A percentile compares a stretch with the other conserved stretches of the same genome.
Evolutionary conservation across 2,329 filamentous ascomycete species (phyloP).

Genomic region (Aspergillus tubingensis): DNA sequence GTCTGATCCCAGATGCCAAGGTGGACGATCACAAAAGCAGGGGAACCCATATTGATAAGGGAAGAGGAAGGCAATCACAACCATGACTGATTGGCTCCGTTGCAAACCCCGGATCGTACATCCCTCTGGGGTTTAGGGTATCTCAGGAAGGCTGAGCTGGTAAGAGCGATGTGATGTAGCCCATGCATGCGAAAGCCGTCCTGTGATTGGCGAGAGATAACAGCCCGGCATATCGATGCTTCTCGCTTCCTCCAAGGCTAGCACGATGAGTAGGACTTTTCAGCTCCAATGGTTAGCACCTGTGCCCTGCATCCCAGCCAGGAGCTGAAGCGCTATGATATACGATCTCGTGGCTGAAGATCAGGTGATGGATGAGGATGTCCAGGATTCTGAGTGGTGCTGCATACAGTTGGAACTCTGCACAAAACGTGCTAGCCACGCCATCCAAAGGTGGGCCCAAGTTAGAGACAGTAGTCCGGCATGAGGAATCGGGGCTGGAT

Average conservation of each 20-base stretch:
- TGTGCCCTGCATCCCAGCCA: background rate
- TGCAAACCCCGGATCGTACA: conserved; percentile 1
- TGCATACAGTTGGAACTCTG: background rate
- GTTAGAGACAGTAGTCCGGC: background rate
- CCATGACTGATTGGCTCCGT: background rate
- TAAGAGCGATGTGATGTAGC: background rate
- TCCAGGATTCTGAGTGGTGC: background rate
- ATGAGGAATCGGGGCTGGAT: background rate
- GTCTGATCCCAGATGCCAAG: background rate
- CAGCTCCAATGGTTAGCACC: background rate
- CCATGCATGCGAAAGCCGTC: background rate
- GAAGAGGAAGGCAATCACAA: background rate
- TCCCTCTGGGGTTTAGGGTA: conserved; percentile 7
- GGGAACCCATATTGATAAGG: background rate
- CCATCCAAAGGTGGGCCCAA: background rate
- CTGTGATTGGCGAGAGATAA: conserved; percentile 13
- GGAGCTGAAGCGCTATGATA: background rate
- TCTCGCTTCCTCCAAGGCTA: background rate
- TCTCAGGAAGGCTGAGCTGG: background rate
- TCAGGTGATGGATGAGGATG: background rate
- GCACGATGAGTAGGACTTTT: background rate
- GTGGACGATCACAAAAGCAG: background rate
- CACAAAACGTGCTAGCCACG: background rate
- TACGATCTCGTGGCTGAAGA: conserved; percentile 1
- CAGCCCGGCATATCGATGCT: background rate